Evolutionary conservation across 352 stramenopile genomes (phyloP).

Genomic region (Thalassiosira delicatula): DNA sequence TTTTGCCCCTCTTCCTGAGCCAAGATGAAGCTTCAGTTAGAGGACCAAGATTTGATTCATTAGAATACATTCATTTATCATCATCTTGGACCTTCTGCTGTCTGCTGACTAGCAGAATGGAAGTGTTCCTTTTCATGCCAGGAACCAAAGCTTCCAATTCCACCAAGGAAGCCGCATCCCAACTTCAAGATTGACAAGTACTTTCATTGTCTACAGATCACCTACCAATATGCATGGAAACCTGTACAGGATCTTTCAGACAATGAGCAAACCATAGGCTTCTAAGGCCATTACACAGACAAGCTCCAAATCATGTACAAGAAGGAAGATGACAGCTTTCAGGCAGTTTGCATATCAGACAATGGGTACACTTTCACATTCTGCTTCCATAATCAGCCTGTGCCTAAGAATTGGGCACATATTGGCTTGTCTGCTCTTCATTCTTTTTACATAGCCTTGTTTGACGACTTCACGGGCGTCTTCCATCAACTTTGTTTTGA

Average conservation of each 20-base stretch:
- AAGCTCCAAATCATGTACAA: slow-evolving; percentile 43
- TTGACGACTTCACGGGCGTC: background rate
- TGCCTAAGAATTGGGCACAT: slow-evolving; percentile 41
- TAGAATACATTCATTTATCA: background rate
- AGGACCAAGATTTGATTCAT: slow-evolving; percentile 12
- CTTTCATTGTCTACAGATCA: background rate
- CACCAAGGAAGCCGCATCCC: slow-evolving; percentile 11
- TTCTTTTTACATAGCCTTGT: background rate
- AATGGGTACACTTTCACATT: slow-evolving; percentile 36
- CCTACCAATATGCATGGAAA: slow-evolving; percentile 3
- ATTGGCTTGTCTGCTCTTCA: slow-evolving; percentile 9
- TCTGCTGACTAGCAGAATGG: background rate
- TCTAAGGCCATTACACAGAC: background rate
- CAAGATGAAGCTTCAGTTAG: background rate
- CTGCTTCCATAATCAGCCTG: slow-evolving; percentile 25
- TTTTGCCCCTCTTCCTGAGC: slow-evolving; percentile 15
- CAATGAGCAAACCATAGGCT: slow-evolving; percentile 19
- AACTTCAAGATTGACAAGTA: slow-evolving; percentile 32
- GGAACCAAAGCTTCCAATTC: slow-evolving; percentile 22
- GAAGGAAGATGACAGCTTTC: slow-evolving; percentile 36
- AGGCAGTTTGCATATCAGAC: slow-evolving; percentile 26
- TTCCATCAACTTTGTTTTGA: slow-evolving; percentile 17
- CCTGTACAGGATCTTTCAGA: background rate
- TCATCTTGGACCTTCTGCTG: background rate
- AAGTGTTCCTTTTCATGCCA: slow-evolving; percentile 6